Conservation (phyloP, 1,284 basidiomycete species). For the Sanghuangporus weigelae region DNA sequence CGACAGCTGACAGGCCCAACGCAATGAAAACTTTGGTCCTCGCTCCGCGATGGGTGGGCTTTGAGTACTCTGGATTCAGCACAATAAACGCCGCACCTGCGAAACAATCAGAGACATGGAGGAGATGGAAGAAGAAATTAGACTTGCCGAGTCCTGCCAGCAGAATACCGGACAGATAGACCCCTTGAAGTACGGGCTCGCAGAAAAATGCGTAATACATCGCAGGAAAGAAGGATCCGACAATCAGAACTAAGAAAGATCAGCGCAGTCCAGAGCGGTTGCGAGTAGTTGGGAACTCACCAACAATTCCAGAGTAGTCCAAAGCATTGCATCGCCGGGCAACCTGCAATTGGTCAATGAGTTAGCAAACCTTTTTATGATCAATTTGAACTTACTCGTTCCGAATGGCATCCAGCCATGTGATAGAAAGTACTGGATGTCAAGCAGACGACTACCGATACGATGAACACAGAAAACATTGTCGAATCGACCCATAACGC, state of each 20-base stretch:
- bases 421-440: constrained; percentile 76
- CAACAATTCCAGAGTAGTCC: constrained; percentile 69
- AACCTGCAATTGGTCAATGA: constrained; percentile 30
- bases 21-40: constrained; percentile 79
- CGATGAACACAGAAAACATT: constrained; percentile 64
- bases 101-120: background rate
- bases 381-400: constrained; percentile 38
- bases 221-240: constrained; percentile 79
- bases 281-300: constrained; percentile 28
- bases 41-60: constrained; percentile 69
- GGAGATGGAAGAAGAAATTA: background rate
- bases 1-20: constrained; percentile 68
- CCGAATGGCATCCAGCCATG: constrained; percentile 70
- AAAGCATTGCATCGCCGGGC: constrained; percentile 51
- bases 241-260: constrained; percentile 45
- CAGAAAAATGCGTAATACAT: constrained; percentile 74
- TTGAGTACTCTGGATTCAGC: constrained; percentile 73
- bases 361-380: background rate
- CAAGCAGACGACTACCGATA: constrained; percentile 73
- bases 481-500: constrained; percentile 60
- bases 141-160: constrained; percentile 56
- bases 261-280: constrained; percentile 5
- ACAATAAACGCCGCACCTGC: constrained; percentile 72
- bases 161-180: constrained; percentile 53
- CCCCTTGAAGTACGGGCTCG: constrained; percentile 41